Conservation (phyloP, 2,329 filamentous ascomycete species). For the Colletotrichum lini region DNA sequence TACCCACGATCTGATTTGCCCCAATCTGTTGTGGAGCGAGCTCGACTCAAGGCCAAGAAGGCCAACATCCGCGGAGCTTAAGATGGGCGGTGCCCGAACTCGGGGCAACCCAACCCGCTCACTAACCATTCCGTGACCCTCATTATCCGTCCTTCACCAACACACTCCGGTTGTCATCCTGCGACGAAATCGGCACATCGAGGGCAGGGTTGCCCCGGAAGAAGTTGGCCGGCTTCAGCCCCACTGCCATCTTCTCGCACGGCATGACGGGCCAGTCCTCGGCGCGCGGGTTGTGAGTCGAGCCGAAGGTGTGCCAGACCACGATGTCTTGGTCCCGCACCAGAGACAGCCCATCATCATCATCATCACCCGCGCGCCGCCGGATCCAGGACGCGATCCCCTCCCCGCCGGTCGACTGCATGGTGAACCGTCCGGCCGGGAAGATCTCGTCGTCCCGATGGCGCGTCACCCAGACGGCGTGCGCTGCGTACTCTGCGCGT, state of each 20-base stretch:
- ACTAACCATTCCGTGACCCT: background rate
- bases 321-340: constrained; percentile 67
- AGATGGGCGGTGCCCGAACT: too few species aligned
- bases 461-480: constrained; percentile 62
- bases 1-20: too few species aligned
- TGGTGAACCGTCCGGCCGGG: constrained; percentile 59
- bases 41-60: too few species aligned
- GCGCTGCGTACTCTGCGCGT: constrained; percentile 59
- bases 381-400: constrained; percentile 57
- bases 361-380: constrained; percentile 50
- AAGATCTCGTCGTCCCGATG: constrained; percentile 60
- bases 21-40: too few species aligned
- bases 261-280: constrained; percentile 82
- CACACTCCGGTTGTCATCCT: constrained; percentile 54
- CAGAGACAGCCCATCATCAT: constrained; percentile 52
- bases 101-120: too few species aligned
- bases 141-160: constrained; percentile 20
- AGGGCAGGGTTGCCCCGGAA: constrained; percentile 65
- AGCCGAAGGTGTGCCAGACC: constrained; percentile 71
- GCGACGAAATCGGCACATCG: constrained; percentile 61
- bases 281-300: constrained; percentile 75
- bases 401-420: constrained; percentile 62
- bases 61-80: too few species aligned
- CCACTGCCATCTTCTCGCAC: constrained; percentile 67
- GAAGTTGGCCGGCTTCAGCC: constrained; percentile 68